Evolutionary conservation across 495 filamentous ascomycete species (phyloP).

Genomic region (Trichoderma erinaceum): DNA sequence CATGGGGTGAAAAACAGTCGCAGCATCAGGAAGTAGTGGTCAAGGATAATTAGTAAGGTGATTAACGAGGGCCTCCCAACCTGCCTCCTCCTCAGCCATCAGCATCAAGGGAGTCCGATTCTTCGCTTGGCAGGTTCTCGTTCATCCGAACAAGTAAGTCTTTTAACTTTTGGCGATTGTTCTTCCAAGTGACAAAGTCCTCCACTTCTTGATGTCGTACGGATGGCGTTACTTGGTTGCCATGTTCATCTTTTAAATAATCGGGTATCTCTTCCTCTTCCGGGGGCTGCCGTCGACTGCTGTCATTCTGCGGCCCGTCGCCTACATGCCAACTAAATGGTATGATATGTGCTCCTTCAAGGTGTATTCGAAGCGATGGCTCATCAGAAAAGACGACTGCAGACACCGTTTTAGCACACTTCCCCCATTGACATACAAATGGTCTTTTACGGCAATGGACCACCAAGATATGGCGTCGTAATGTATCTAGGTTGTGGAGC

Average conservation of each 20-base stretch:
- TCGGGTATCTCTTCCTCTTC: conserved; percentile 28
- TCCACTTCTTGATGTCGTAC: conserved; percentile 32
- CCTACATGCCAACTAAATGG: conserved; percentile 58
- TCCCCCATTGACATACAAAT: conserved; percentile 33
- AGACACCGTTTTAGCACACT: conserved; percentile 21
- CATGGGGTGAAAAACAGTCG: too few species aligned
- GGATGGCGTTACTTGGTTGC: conserved; percentile 41
- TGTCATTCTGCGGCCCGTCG: conserved; percentile 48
- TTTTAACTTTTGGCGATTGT: conserved; percentile 28
- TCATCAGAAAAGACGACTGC: conserved; percentile 23
- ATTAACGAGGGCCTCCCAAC: too few species aligned
- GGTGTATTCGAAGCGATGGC: conserved; percentile 51
- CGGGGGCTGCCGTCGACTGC: background rate
- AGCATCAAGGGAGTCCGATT: conserved; percentile 26
- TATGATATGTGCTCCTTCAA: conserved; percentile 53
- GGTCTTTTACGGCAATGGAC: conserved; percentile 36
- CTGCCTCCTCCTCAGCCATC: background rate
- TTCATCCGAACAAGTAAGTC: conserved; percentile 26
- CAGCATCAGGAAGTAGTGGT: too few species aligned
- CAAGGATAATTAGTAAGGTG: too few species aligned
- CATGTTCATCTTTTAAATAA: conserved; percentile 36
- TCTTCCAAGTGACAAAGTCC: conserved; percentile 31
- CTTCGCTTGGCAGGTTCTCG: conserved; percentile 37
- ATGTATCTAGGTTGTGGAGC: conserved; percentile 66
- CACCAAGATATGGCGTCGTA: conserved; percentile 60